These are phyloP conservation scores for Lentinus polychrous DNA, from an alignment of 1,284 basidiomycete genomes.

Conservation along the genomic window DNA sequence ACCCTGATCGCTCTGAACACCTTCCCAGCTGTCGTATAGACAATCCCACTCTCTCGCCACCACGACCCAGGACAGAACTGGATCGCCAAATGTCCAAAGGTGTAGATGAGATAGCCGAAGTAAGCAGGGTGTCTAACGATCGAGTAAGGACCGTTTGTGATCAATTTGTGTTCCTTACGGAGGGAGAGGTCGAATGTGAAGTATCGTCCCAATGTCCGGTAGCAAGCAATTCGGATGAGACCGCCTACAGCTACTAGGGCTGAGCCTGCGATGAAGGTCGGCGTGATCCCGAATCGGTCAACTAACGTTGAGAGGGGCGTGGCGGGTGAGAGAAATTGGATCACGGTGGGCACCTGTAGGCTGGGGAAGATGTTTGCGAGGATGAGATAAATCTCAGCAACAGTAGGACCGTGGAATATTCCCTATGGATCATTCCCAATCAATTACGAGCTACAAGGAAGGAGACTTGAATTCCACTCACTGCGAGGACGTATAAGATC, in stretches of 20 bases:
- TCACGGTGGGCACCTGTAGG: too few relatives aligned
- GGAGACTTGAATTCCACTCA: too few relatives aligned
- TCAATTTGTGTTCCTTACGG: slow-evolving; percentile 6
- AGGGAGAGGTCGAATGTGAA: slow-evolving; percentile 10
- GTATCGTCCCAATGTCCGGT: not conserved
- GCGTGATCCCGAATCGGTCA: not conserved
- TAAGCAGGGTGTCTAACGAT: slow-evolving; percentile 10
- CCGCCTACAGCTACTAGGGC: not conserved
- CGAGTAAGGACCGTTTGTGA: slow-evolving; percentile 9
- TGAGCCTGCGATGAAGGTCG: slow-evolving; percentile 1
- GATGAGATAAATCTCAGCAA: too few relatives aligned
- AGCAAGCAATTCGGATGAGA: slow-evolving; percentile 1
- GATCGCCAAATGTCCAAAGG: not conserved
- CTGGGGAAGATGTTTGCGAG: too few relatives aligned
- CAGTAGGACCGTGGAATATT: too few relatives aligned
- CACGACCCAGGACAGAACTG: slow-evolving; percentile 1
- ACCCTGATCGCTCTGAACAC: not conserved
- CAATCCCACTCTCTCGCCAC: slow-evolving; percentile 1
- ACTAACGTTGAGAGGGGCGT: too few relatives aligned
- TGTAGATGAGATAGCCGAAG: not conserved
- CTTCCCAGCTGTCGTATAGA: not conserved
- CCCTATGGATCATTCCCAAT: too few relatives aligned
- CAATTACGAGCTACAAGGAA: too few relatives aligned
- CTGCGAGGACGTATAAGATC: too few relatives aligned
- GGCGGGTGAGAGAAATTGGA: too few relatives aligned